Percentiles rank a stretch among this genome's conserved stretches.
Conservation (phyloP, 208 protist genomes). For the Trypanosoma avium region DNA sequence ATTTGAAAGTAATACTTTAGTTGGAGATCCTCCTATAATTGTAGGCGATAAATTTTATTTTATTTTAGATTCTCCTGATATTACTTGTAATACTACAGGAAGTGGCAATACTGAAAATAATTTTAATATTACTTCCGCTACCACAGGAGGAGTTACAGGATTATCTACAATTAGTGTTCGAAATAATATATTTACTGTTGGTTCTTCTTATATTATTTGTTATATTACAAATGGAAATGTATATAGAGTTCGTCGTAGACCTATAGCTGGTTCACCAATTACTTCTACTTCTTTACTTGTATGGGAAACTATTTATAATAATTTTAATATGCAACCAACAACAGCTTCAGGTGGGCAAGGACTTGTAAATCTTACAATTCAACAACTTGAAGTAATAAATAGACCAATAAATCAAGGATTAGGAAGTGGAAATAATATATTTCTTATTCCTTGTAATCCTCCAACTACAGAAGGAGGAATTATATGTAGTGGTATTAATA, state of each 20-base stretch:
- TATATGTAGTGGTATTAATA: conserved; percentile 42
- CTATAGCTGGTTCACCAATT: neutral
- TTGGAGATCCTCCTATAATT: conserved; percentile 52
- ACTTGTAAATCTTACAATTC: conserved; percentile 49
- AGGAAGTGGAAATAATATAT: conserved; percentile 48
- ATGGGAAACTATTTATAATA: conserved; percentile 72
- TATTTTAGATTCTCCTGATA: conserved; percentile 22
- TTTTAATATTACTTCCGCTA: conserved; percentile 44
- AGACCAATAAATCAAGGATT: conserved; percentile 66
- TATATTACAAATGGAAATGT: conserved; percentile 47
- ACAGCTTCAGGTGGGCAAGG: conserved; percentile 51
- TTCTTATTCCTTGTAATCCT: conserved; percentile 69
- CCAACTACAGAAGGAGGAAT: conserved; percentile 5
- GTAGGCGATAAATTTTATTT: conserved; percentile 71
- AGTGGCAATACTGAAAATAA: conserved; percentile 20
- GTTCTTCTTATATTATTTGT: conserved; percentile 63
- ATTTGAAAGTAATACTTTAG: conserved; percentile 60
- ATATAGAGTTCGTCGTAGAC: conserved; percentile 38
- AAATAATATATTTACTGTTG: conserved; percentile 49
- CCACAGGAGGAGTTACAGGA: conserved; percentile 44
- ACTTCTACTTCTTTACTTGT: conserved; percentile 36
- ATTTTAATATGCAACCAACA: conserved; percentile 40
- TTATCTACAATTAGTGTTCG: conserved; percentile 31
- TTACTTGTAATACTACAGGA: conserved; percentile 17
- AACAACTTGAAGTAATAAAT: conserved; percentile 27